A percentile compares a stretch with the other conserved stretches of the same genome.
Evolutionary conservation across 2,329 filamentous ascomycete genomes (phyloP).

Genomic region (Grosmannia serpens): DNA sequence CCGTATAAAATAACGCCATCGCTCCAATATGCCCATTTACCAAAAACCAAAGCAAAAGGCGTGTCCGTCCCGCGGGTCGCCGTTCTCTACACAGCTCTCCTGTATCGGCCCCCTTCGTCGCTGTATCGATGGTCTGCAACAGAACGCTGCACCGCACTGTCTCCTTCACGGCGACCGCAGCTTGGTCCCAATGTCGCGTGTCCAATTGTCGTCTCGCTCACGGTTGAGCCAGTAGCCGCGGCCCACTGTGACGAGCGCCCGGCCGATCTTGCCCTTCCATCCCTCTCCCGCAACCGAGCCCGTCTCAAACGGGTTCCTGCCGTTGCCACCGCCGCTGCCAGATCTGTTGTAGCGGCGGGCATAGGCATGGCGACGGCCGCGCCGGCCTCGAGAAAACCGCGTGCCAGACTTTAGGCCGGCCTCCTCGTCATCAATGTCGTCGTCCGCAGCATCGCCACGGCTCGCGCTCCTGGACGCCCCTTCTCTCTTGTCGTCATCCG

Average conservation of each 20-base stretch:
- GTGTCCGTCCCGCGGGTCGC: not conserved
- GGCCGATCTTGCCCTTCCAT: constrained; percentile 68
- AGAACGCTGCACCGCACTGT: not conserved
- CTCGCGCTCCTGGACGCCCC: not conserved
- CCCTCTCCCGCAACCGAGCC: constrained; percentile 65
- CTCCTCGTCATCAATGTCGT: constrained; percentile 23
- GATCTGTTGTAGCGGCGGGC: not conserved
- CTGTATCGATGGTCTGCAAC: not conserved
- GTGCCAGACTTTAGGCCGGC: constrained; percentile 7
- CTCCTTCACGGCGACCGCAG: constrained; percentile 10
- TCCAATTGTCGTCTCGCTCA: constrained; percentile 55
- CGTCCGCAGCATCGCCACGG: constrained; percentile 28
- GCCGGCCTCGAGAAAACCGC: constrained; percentile 6
- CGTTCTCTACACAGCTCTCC: not conserved
- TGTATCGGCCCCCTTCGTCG: not conserved
- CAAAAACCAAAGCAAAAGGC: not conserved
- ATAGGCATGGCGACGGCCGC: constrained; percentile 7
- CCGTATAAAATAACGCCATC: not conserved
- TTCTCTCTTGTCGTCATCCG: constrained; percentile 18
- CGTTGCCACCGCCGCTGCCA: constrained; percentile 22
- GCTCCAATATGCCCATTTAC: not conserved
- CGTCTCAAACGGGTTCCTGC: constrained; percentile 51
- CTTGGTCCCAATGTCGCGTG: constrained; percentile 39
- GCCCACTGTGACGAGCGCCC: constrained; percentile 63
- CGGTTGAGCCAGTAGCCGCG: constrained; percentile 71